Conservation (phyloP, 2,329 filamentous ascomycete species). For the Talaromyces pinophilus region DNA sequence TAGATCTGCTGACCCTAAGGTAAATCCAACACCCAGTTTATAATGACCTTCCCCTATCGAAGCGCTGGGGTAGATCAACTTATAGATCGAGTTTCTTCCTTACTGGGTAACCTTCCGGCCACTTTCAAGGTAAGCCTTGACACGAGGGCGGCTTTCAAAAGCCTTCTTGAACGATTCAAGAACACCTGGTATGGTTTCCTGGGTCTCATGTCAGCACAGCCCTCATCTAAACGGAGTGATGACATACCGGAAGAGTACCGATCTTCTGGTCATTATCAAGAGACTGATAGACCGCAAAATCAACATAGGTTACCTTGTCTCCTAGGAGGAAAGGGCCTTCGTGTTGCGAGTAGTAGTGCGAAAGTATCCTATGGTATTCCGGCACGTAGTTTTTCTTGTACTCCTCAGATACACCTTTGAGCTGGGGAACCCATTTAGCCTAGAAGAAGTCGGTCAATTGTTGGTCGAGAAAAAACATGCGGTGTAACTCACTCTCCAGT, state of each 20-base stretch:
- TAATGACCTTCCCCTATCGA: neutral
- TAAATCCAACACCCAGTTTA: neutral
- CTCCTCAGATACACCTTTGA: neutral
- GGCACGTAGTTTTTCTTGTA: neutral
- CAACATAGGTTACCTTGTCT: conserved; percentile 7
- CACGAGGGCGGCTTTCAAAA: conserved; percentile 2
- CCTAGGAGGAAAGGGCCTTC: conserved; percentile 9
- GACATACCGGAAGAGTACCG: conserved; percentile 10
- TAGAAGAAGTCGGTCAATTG: neutral
- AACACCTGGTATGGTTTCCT: neutral
- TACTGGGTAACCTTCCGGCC: neutral
- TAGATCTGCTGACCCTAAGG: neutral
- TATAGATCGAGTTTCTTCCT: neutral
- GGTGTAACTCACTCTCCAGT: conserved; percentile 10
- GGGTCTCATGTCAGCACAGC: neutral
- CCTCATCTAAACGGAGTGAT: neutral
- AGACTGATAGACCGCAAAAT: conserved; percentile 19
- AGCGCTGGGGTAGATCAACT: neutral
- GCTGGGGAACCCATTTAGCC: conserved; percentile 2
- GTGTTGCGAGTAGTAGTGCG: conserved; percentile 11
- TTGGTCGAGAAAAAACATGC: neutral
- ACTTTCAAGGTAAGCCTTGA: conserved; percentile 11
- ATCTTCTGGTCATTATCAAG: conserved; percentile 9
- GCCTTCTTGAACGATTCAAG: conserved; percentile 2
- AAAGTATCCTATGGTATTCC: neutral